Evolutionary conservation across 306 rosid genomes (phyloP), one percentile per base, ranked within the genome.

Genomic region (Leucaena leucocephala): DNA sequence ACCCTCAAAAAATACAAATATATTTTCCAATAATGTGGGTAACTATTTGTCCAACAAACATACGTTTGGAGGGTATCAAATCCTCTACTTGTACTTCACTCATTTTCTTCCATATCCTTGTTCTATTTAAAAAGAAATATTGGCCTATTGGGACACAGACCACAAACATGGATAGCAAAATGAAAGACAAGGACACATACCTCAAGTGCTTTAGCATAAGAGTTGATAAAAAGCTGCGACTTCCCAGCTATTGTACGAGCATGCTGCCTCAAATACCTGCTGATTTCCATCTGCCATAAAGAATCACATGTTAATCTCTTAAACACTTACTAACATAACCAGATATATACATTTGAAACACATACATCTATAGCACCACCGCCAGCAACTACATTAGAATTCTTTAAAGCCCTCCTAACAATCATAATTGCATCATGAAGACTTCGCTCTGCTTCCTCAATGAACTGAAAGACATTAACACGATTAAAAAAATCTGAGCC

Each of bases 301-400:
- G 78, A 72, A 36, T 14, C 62, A 85, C 45, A 43, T 15, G 27
- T 75, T 36, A 33, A 76, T 19, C 19, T 65, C 42, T 43, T 76
- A 62, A 70, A 43, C 50, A 8, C 35, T 67, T 22, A 8, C 48
- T 27, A 27, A 27, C 27, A 27, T 4, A 50, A 8, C 12, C 55
- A 22, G 14, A 77, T 55, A 75, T 50, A 80, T 5, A 46, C 62
- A 59, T 46, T 72, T 71, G 45, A 69, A 67, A 78, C 63, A 70
- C 92, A 63, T 86, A 96, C 99, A 87, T 96, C 99, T 58, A 96
- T 96, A 72, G 99, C 99, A 82, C 99, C 99, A 74, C 99, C 99
- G 48, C 99, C 99, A 27, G 99, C 91, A 86, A 96, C 99, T 22
- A 96, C 98, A 50, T 97, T 96, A 66, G 99, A 96, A 81, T 96